Percentiles rank a stretch among this genome's conserved stretches.
phyloP scores from a whole-genome alignment of 1,284 basidiomycete species.

The Laetiporus sulphureus region DNA sequence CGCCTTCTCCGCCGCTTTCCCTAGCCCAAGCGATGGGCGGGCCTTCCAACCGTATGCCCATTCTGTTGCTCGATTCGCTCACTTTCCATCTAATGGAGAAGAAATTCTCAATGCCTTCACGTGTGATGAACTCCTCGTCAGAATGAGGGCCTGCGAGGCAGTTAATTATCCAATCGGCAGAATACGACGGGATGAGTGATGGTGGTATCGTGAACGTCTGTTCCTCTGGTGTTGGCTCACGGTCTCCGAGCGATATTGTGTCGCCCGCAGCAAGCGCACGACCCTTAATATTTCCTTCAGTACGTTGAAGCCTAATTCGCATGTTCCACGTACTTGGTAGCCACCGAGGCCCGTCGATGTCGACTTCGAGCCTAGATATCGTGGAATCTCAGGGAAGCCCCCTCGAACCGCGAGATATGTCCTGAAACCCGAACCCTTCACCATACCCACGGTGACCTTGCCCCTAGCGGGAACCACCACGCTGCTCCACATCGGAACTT shows the following conservation, averaged over 20 bases:
- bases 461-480: constrained; percentile 39
- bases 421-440: constrained; percentile 35
- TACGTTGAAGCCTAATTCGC: not conserved
- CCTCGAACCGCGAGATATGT: constrained; percentile 52
- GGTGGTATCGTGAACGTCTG: constrained; percentile 13
- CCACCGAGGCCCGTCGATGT: constrained; percentile 58
- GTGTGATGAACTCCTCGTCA: constrained; percentile 49
- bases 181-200: constrained; percentile 37
- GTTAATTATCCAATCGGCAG: constrained; percentile 43
- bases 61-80: constrained; percentile 52
- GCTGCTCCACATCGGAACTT: constrained; percentile 41
- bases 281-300: constrained; percentile 33
- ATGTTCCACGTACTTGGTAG: constrained; percentile 43
- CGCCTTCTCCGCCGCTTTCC: constrained; percentile 59
- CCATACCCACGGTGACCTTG: constrained; percentile 35
- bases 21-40: constrained; percentile 54
- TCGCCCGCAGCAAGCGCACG: constrained; percentile 44
- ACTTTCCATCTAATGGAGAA: constrained; percentile 47
- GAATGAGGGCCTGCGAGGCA: constrained; percentile 62
- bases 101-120: constrained; percentile 39
- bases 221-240: constrained; percentile 16
- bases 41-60: constrained; percentile 47
- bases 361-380: constrained; percentile 57
- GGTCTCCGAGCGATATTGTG: constrained; percentile 33
- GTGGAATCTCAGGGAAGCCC: constrained; percentile 53